Evolutionary conservation across 202 grass and related monocot genomes (phyloP).

Genomic region (Panicum hallii): DNA sequence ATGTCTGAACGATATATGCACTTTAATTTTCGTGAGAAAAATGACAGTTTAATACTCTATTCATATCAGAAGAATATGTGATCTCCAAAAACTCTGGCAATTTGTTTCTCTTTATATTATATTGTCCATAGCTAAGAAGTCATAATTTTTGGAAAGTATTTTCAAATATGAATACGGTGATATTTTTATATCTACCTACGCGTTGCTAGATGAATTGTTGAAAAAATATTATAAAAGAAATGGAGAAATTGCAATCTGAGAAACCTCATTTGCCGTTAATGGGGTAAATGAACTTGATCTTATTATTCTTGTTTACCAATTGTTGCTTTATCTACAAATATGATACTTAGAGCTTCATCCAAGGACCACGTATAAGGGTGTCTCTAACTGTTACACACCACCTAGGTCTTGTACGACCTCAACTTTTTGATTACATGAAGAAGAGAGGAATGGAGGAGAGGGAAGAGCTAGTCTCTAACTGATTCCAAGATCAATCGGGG

Average conservation of each 20-base stretch:
- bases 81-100: background rate
- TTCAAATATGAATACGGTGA: background rate
- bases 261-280: background rate
- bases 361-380: background rate
- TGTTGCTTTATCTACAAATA: background rate
- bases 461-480: too few relatives aligned
- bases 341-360: background rate
- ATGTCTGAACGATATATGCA: background rate
- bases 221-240: background rate
- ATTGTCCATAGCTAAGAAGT: background rate
- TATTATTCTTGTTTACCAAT: background rate
- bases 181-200: background rate
- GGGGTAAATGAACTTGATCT: background rate
- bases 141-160: background rate
- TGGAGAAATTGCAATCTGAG: background rate
- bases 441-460: too few relatives aligned
- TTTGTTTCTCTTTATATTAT: background rate
- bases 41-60: background rate
- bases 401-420: too few relatives aligned
- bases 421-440: too few relatives aligned
- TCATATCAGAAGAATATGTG: slow-evolving; percentile 2
- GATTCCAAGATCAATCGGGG: too few relatives aligned
- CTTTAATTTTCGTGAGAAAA: slow-evolving; percentile 6
- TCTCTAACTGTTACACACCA: too few relatives aligned
- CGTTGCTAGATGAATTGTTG: background rate